Evolutionary conservation across 78 protist genomes (phyloP), one percentile per base, ranked within the genome.

Genomic region (Isochrysis galbana): DNA sequence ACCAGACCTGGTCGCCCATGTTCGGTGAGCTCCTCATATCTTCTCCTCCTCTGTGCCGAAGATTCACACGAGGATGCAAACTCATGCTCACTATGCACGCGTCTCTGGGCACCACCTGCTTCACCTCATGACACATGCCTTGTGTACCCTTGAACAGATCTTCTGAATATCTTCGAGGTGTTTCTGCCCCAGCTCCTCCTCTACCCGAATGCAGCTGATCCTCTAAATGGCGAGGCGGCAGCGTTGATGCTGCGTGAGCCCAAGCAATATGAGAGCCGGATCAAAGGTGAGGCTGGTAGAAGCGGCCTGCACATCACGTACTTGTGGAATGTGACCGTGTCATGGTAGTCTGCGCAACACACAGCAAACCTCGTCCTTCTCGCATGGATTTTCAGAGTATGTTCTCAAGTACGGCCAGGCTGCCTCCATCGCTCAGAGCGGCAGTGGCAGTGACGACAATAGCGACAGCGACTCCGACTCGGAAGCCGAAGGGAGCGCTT

Each of bases 1-100:
- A 98, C 93, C 99, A 98, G 91, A 97, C 99, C 0, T 98, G 99
- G 99, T 96, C 96, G 44, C 99, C 99, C n/a, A 96, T 98, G 98
- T 98, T 96, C 98, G 97, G n/a, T 91, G n/a, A n/a, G n/a, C n/a
- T n/a, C n/a, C n/a, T n/a, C n/a, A n/a, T 95, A 14, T 93, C 89
- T 46, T 41, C 67, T 11, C n/a, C n/a, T n/a, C 91, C 91, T 32
- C 14, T 14, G 69, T 55, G 69, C 34, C 69, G 69, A 23, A 21
- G 14, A 21, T 14, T 55, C 34, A 14, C 69, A 55, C n/a, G n/a
- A n/a, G n/a, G n/a, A n/a, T n/a, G n/a, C n/a, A n/a, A n/a, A n/a
- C n/a, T n/a, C n/a, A n/a, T n/a, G n/a, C n/a, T n/a, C n/a, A n/a
- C n/a, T n/a, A n/a, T n/a, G n/a, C n/a, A n/a, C n/a, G n/a, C n/a